Evolutionary conservation across 495 filamentous ascomycete species (phyloP).

Genomic region (Halenospora varia): DNA sequence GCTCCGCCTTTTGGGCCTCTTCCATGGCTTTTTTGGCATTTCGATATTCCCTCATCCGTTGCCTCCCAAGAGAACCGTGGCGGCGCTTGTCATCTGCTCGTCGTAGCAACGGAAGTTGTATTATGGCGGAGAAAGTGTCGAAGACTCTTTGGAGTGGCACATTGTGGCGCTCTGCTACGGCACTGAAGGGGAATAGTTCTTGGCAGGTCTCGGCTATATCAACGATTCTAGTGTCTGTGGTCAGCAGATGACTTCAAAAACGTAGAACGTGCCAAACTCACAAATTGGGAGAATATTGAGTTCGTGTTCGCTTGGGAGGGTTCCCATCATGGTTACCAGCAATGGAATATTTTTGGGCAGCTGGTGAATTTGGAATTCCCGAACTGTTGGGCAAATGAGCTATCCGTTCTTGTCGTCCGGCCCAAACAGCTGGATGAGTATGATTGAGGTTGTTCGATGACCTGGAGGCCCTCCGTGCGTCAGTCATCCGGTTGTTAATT

Average conservation of each 20-base stretch:
- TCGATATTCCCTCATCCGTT: slow-evolving; percentile 20
- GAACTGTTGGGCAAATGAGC: neutral
- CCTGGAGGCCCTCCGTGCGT: neutral
- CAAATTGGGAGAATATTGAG: slow-evolving; percentile 24
- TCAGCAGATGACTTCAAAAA: slow-evolving; percentile 15
- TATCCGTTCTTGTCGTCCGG: neutral
- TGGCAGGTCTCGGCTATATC: slow-evolving; percentile 47
- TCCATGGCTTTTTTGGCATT: slow-evolving; percentile 19
- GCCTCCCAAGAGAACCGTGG: slow-evolving; percentile 17
- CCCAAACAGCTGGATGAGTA: too few relatives aligned
- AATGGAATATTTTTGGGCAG: neutral
- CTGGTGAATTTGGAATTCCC: neutral
- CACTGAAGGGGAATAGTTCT: slow-evolving; percentile 39
- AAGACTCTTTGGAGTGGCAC: slow-evolving; percentile 38
- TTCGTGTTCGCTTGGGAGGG: slow-evolving; percentile 5
- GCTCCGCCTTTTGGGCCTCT: slow-evolving; percentile 13
- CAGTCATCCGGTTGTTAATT: neutral
- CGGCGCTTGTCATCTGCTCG: slow-evolving; percentile 37
- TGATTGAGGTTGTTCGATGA: neutral
- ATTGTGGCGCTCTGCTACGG: slow-evolving; percentile 39
- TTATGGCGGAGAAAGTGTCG: slow-evolving; percentile 39
- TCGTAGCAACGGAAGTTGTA: slow-evolving; percentile 41
- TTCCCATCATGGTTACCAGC: neutral
- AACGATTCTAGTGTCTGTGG: slow-evolving; percentile 31
- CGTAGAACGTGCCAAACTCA: slow-evolving; percentile 1